phyloP scores from a whole-genome alignment of 2,329 filamentous ascomycete species.

The Rosellinia necatrix region DNA sequence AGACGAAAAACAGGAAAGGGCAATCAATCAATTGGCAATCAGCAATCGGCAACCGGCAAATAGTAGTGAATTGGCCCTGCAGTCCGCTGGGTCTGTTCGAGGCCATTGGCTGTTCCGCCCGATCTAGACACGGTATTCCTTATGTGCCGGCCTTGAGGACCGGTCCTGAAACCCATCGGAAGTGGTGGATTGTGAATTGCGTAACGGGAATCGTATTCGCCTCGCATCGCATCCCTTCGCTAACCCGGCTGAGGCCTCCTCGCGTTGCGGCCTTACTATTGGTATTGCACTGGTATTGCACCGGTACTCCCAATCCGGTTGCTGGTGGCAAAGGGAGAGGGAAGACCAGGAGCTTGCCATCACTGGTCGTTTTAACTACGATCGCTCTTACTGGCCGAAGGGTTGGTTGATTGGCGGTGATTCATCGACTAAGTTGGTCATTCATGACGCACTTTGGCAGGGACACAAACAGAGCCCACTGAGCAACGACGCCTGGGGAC shows the following conservation, averaged over 20 bases:
- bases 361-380: neutral
- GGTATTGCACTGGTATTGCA: neutral
- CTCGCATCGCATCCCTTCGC: too few relatives aligned
- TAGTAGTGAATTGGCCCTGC: too few relatives aligned
- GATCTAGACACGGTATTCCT: slow-evolving; percentile 3
- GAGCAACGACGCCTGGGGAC: neutral
- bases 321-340: slow-evolving; percentile 13
- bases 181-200: slow-evolving; percentile 5
- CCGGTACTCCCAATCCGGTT: too few relatives aligned
- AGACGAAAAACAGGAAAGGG: too few relatives aligned
- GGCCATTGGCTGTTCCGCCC: neutral
- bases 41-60: too few relatives aligned
- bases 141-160: neutral
- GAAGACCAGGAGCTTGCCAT: neutral
- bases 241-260: neutral
- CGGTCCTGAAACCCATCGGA: neutral
- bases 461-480: slow-evolving; percentile 10
- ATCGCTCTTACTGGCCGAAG: neutral
- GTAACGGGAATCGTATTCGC: slow-evolving; percentile 19
- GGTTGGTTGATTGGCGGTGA: slow-evolving; percentile 13
- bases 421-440: slow-evolving; percentile 18
- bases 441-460: slow-evolving; percentile 12
- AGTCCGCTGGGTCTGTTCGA: too few relatives aligned
- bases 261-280: neutral
- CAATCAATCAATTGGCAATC: too few relatives aligned